Base-by-base conservation (phyloP, 129 eudicot genomes). In the Apium graveolens region DNA sequence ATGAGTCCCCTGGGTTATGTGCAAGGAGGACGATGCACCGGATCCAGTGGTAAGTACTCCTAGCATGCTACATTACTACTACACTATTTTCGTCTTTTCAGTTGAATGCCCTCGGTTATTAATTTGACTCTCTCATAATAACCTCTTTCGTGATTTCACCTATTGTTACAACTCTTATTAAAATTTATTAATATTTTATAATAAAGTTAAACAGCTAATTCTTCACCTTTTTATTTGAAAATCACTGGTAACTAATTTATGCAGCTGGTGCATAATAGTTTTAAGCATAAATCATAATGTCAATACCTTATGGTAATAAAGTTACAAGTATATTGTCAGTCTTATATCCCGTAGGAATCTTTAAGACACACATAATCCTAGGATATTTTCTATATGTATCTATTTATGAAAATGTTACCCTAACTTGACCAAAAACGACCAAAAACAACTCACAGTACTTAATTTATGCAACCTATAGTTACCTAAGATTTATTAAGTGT, bases 1-100 rank as follows among this genome's bases (percentile, higher is more conserved):
- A 17, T 96, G 97, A 55, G 98, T 95, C 79, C 98, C 98, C 17
- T 95, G 98, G 98, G 90, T 86, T 38, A 95, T 95, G 98, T 95
- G 98, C 86, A 91, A 95, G 86, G 91, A 95, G 82, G 91, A 88
- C 0, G 97, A 90, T 79, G 96, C 98, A 26, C 98, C 98, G 1
- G 97, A 95, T n/a, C 97, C 98, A 46, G 87, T 95, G 85, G 98
- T 95, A 82, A 91, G 91, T 32, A 34, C 48, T 82, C 69, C 29
- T 48, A 35, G 27, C 42, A 18, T 2, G 45, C 44, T 69, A 3
- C 68, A 77, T 35, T 14, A 27, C 41, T 78, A 70, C 21, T 41
- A 71, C 87, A 5, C 3, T 66, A 66, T 29, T 16, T 27, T 41
- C 7, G 5, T 60, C 32, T 60, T 60, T 60, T n/a, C 16, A 24